Percentiles rank a stretch among this genome's conserved stretches.
phyloP scores from a whole-genome alignment of 2,329 filamentous ascomycete genomes.

The Xylariaceae sp. region DNA sequence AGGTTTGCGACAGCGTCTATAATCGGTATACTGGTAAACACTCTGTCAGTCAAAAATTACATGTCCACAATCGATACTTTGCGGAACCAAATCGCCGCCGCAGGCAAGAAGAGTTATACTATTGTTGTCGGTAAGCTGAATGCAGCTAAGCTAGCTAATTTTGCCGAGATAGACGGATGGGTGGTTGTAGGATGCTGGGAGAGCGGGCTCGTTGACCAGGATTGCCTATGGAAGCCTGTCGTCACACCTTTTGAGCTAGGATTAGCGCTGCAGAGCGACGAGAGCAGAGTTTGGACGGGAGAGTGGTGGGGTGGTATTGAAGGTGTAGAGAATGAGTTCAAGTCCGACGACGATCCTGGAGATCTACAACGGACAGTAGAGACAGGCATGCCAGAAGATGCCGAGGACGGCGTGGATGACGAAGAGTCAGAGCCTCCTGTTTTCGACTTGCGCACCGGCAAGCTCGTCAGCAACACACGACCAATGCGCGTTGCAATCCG shows the following conservation, averaged over 20 bases:
- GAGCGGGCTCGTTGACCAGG: constrained; percentile 87
- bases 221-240: constrained; percentile 85
- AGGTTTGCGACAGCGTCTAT: constrained; percentile 80
- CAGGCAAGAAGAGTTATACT: constrained; percentile 94
- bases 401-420: constrained; percentile 57
- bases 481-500: constrained; percentile 66
- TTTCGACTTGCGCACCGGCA: constrained; percentile 89
- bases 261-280: constrained; percentile 76
- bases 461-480: constrained; percentile 77
- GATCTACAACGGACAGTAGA: constrained; percentile 17
- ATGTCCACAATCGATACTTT: constrained; percentile 78
- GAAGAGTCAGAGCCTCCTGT: constrained; percentile 83
- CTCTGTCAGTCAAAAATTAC: constrained; percentile 90
- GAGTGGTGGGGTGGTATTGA: constrained; percentile 91
- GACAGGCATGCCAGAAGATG: constrained; percentile 33
- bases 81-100: constrained; percentile 72
- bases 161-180: constrained; percentile 94
- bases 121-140: constrained; percentile 98
- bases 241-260: constrained; percentile 95
- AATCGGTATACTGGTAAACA: constrained; percentile 95
- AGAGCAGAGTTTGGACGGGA: constrained; percentile 81
- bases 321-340: constrained; percentile 58
- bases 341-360: constrained; percentile 36
- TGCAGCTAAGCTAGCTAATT: constrained; percentile 94
- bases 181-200: constrained; percentile 99